Evolutionary conservation across 1,139 yeast genomes (phyloP), one percentile per base, ranked within the genome.

Genomic region (Lodderomyces margitis): DNA sequence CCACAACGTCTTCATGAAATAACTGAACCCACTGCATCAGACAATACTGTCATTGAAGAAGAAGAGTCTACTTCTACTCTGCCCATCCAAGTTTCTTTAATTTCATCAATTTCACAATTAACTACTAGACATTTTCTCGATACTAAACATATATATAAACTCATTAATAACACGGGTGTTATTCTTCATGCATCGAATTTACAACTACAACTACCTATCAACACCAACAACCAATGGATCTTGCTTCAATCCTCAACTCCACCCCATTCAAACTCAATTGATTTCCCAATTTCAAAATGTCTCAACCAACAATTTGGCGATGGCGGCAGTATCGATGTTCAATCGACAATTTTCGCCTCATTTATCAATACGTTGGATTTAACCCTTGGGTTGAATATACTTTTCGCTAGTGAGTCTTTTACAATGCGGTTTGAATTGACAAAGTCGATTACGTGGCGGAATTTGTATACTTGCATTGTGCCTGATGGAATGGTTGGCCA

Each of bases 261-360:
- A 19, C 36, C n/a, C 36, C 11, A 21, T 2, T 8, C 16, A 12
- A 21, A 21, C 24, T 10, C 37, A 30, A 31, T 37, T 5, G 20
- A 37, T 19, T 28, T 37, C 5, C 52, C 52, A n/a, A 24, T 49
- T 5, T 42, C 50, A n/a, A 38, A 38, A 24, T 49, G 52, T 36
- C 37, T 49, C 23, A 45, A 44, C 36, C 48, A 47, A 37, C 27
- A 32, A 12, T 33, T 39, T 27, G 51, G 52, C 2, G 44, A 40
- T 15, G 52, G 52, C 7, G 52, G 52, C 2, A 34, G 41, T 9
- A 16, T 49, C 17, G 48, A 43, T 30, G 34, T 49, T 17, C 42
- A 38, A 21, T 23, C 36, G 10, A 34, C 40, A 4, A 35, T 37
- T 7, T 31, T 43, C 1, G 42, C 28, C 12, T 21, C 44, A 11